Base-by-base conservation (phyloP, 2,329 filamentous ascomycete species). In the Aurifilum marmelostoma region DNA sequence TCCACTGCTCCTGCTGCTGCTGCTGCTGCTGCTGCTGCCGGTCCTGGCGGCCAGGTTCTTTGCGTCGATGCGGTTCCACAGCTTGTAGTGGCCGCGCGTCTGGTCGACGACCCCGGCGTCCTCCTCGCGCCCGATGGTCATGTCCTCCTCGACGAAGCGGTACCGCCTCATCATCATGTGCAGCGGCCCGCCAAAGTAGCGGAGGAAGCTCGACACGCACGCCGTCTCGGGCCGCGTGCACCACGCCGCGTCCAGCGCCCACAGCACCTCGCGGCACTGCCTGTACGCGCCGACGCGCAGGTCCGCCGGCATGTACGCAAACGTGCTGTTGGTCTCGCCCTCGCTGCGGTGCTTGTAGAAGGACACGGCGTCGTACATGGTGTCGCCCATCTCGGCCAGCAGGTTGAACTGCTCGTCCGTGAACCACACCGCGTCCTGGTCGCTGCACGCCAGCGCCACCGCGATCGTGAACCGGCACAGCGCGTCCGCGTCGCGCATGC, bases 81-180 rank as follows among this genome's bases (percentile, higher is more conserved):
- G 75, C 74, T 79, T 79, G 56, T 73, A 64, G 62, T 78, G 71
- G n/a, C 67, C 54, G 14, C 74, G 69, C 16, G 75, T 73, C 67
- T 72, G 68, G 1, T 72, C 41, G 7, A 76, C 71, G 11, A 78
- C 73, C 1, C 64, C 56, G 9, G 71, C 71, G 7, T 72, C 74
- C 65, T 79, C 77, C 3, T 69, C 54, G 32, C 67, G 73, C 41
- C 77, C 77, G 24, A 79, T 71, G 2, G 70, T 73, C 39, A 78
- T 64, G 7, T 71, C 74, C 37, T 79, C 77, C 71, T 79, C 77
- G 18, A 78, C 75, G 65, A 76, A 79, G 3, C 77, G 74, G 69
- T 79, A 79, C 5, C 77, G 71, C 24, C 77, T 73, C 76, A 76
- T 79, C 74, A 76, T 77, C 73, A 79, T 75, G 56, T 79, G 76